Base-by-base conservation (phyloP, 768 basidiomycete species). In the Lactifluus rugatus region DNA sequence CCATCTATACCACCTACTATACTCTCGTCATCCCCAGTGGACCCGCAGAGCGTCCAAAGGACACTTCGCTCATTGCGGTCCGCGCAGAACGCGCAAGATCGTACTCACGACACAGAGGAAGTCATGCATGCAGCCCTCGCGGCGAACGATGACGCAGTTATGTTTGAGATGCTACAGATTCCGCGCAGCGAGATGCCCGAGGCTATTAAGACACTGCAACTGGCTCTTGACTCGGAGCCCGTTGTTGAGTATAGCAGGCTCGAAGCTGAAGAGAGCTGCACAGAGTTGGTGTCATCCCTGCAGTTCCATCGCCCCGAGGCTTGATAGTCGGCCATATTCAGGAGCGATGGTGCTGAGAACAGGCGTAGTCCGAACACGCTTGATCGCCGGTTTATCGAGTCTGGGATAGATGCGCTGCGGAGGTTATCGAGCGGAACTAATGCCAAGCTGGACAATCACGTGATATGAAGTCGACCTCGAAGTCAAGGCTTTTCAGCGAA, bases 401-500 rank as follows among this genome's bases (percentile, higher is more conserved):
- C 75, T 34, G 82, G 85, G 5, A 83, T 89, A 53, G 87, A 88
- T 53, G 83, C 85, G 5, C 73, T 89, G 62, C 72, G 81, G 54
- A 73, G 85, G 62, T 70, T 89, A 74, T 84, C 82, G 62, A 69
- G 67, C 28, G 60, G 58, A 39, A 47, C 63, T 25, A 60, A 67
- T 88, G 31, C 87, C 87, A 0, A 78, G 75, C 61, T 90, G 87
- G 87, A 87, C 87, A 2, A 89, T 89, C 64, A 89, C 87, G 48
- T 81, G 81, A 52, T 88, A 86, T 65, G 91, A 93, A 70, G 79
- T 92, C 34, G 83, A 85, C 56, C 78, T 81, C 2, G 84, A 84
- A 36, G 72, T 75, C 55, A 79, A 81, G 67, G 82, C 84, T 80
- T 70, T 88, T 89, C 72, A 85, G 85, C 13, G 80, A 85, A 54